phyloP scores from a whole-genome alignment of 192 early-diverging fungal genomes.

The Oehlia diaphana region DNA sequence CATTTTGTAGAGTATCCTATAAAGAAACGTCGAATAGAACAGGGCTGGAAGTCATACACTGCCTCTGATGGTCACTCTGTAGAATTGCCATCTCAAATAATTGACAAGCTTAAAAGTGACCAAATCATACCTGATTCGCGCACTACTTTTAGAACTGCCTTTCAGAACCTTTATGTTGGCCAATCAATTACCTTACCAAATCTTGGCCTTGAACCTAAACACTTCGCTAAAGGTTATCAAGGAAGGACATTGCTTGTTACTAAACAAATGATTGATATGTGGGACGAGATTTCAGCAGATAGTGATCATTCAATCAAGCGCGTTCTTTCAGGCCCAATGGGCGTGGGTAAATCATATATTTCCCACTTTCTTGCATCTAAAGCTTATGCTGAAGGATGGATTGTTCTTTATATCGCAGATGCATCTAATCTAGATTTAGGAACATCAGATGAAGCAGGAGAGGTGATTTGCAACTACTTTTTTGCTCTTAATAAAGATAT shows the following conservation, averaged over 20 bases:
- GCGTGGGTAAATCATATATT: not conserved
- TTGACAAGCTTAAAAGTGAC: not conserved
- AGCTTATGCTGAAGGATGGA: slow-evolving; percentile 35
- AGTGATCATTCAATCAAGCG: not conserved
- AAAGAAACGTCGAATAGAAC: slow-evolving; percentile 16
- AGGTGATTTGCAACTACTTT: slow-evolving; percentile 22
- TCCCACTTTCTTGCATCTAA: slow-evolving; percentile 33
- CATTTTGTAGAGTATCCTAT: not conserved
- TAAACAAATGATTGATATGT: not conserved
- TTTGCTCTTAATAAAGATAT: slow-evolving; percentile 39
- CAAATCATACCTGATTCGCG: slow-evolving; percentile 7
- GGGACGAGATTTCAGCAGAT: not conserved
- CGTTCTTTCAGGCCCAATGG: not conserved
- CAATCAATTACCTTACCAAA: slow-evolving; percentile 12
- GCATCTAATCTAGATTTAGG: slow-evolving; percentile 23
- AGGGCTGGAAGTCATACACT: slow-evolving; percentile 11
- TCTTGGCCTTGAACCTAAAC: slow-evolving; percentile 21
- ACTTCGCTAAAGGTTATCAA: slow-evolving; percentile 16
- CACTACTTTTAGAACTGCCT: not conserved
- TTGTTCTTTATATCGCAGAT: slow-evolving; percentile 36
- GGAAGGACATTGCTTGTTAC: not conserved
- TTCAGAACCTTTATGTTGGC: not conserved
- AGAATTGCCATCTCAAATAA: slow-evolving; percentile 16
- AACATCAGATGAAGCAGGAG: not conserved
- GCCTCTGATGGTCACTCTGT: slow-evolving; percentile 18